Conservation (phyloP, 2,329 filamentous ascomycete species). For the Colletotrichum sublineola region DNA sequence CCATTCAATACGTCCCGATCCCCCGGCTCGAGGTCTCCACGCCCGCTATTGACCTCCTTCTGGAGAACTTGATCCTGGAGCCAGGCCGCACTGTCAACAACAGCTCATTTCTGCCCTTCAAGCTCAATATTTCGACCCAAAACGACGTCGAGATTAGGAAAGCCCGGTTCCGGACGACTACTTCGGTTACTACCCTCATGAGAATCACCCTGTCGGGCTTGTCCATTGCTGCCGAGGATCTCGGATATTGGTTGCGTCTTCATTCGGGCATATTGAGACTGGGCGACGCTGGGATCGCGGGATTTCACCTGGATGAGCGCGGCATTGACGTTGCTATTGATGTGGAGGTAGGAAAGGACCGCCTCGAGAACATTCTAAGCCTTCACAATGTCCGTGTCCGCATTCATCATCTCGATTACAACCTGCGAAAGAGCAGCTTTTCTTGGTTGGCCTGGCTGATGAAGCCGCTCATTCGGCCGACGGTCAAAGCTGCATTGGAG, state of each 20-base stretch:
- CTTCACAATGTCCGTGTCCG: conserved; percentile 82
- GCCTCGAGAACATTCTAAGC: conserved; percentile 83
- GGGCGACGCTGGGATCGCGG: conserved; percentile 86
- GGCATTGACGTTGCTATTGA: conserved; percentile 90
- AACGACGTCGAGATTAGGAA: conserved; percentile 91
- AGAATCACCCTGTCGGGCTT: conserved; percentile 86
- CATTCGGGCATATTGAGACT: conserved; percentile 82
- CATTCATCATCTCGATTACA: conserved; percentile 90
- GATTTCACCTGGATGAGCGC: conserved; percentile 86
- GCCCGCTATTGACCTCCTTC: conserved; percentile 84
- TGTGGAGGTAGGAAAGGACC: conserved; percentile 83
- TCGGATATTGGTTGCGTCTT: conserved; percentile 89
- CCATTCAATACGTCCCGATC: conserved; percentile 89
- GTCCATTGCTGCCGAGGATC: conserved; percentile 85
- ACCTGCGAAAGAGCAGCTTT: conserved; percentile 80
- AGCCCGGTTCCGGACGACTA: conserved; percentile 76
- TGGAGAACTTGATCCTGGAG: conserved; percentile 93
- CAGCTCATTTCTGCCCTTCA: conserved; percentile 90
- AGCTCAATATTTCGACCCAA: conserved; percentile 82
- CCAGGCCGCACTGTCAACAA: conserved; percentile 87
- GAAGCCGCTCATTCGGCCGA: conserved; percentile 84
- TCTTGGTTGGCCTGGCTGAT: conserved; percentile 84
- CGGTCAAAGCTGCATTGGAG: conserved; percentile 85
- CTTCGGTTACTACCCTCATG: conserved; percentile 76
- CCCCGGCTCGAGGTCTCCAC: conserved; percentile 89